phyloP scores from a whole-genome alignment of 768 basidiomycete genomes.

The Suillus occidentalis region DNA sequence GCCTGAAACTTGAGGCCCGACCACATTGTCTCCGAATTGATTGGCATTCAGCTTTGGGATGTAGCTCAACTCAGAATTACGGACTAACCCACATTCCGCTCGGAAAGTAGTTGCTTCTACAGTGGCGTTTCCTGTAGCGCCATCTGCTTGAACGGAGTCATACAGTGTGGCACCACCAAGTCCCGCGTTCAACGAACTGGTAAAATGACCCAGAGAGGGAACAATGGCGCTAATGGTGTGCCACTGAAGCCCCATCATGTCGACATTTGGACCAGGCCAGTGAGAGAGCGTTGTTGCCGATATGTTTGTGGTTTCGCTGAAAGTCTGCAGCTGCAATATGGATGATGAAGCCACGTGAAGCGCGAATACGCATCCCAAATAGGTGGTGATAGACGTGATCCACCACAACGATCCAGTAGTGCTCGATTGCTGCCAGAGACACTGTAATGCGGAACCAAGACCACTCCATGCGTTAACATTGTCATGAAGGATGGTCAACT shows the following conservation, averaged over 20 bases:
- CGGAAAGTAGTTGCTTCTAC: slow-evolving; percentile 11
- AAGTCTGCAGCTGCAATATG: slow-evolving; percentile 9
- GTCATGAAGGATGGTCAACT: slow-evolving; percentile 8
- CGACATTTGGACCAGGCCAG: slow-evolving; percentile 1
- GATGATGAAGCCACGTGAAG: slow-evolving; percentile 13
- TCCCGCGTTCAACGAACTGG: not conserved
- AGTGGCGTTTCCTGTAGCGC: slow-evolving; percentile 6
- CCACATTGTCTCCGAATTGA: not conserved
- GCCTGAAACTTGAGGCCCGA: not conserved
- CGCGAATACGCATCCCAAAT: slow-evolving; percentile 5
- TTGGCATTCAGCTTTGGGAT: not conserved
- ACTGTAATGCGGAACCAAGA: slow-evolving; percentile 6
- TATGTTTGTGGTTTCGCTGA: not conserved
- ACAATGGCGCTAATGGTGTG: not conserved
- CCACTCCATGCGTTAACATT: slow-evolving; percentile 8
- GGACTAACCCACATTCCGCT: slow-evolving; percentile 7
- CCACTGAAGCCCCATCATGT: slow-evolving; percentile 1
- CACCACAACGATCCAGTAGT: slow-evolving; percentile 1
- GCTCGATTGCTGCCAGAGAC: slow-evolving; percentile 8
- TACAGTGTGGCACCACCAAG: slow-evolving; percentile 8
- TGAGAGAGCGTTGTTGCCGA: not conserved
- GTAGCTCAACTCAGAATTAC: not conserved
- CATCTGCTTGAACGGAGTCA: slow-evolving; percentile 4
- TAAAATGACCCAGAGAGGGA: slow-evolving; percentile 2
- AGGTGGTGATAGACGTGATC: not conserved